Base-by-base conservation (phyloP, 768 basidiomycete genomes). In the Pleurotus tuber-regium region DNA sequence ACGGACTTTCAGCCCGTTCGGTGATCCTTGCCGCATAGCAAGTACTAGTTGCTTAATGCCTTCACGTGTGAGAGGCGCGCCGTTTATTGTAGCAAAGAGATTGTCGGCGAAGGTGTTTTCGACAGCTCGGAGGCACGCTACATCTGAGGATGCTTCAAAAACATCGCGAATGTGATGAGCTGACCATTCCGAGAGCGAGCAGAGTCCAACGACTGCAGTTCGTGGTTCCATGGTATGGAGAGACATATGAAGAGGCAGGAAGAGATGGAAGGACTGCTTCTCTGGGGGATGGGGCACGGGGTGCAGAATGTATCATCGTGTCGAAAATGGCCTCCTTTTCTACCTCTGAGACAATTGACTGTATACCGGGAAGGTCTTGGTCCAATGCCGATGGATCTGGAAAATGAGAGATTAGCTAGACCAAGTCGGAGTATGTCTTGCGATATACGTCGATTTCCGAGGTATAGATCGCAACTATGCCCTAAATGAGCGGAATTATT, bases 151-250 rank as follows among this genome's bases (percentile, higher is more conserved):
- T 1, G 78, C 75, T 59, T 81, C 79, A 59, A 82, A 82, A 43
- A 82, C 67, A 41, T 62, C 66, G 30, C 63, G 66, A 55, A 80
- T 80, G 59, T 78, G 79, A 52, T 68, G 64, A 18, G 62, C 55
- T 3, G 80, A 81, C 80, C 80, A 82, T 3, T 75, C 66, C 16
- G 73, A 68, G 54, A 82, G 63, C 11, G 74, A 70, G 39, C 69
- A 60, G 23, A 79, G 70, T 57, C 63, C 63, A 26, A 26, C 18
- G 11, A 26, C 4, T 18, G 33, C 25, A 14, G 42, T 24, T 54
- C 52, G 38, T 28, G 43, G 42, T 57, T 56, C 50, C 18, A 47
- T 50, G 9, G 21, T 19, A 38, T n/a, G n/a, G 35, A 38, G 35
- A 19, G 21, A 16, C 21, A 19, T 38, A 52, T 54, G 43, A 16